phyloP scores from a whole-genome alignment of 106 monocot species.

The Alisma plantagoaquatica region DNA sequence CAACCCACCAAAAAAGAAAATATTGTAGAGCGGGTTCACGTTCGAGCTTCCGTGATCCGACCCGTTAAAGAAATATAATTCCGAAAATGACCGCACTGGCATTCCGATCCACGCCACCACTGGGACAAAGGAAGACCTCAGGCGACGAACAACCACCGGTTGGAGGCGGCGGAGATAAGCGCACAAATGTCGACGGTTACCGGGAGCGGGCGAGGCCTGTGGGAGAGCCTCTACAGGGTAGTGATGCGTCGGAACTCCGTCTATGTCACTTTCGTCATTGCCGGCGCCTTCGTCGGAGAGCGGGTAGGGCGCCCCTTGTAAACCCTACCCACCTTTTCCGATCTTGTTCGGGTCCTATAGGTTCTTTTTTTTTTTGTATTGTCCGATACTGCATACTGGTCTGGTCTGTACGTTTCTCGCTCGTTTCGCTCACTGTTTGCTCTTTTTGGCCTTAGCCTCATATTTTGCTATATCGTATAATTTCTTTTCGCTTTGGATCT shows the following conservation, averaged over 20 bases:
- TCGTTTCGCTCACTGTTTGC: neutral
- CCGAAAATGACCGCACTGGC: no score
- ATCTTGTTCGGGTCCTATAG: neutral
- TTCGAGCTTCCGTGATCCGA: no score
- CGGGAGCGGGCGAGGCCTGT: slow-evolving; percentile 22
- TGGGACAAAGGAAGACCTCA: no score
- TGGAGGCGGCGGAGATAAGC: no score
- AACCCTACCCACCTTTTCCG: neutral
- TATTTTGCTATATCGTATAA: neutral
- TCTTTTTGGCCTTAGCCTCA: neutral
- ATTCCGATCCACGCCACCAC: no score
- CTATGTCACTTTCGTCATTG: slow-evolving; percentile 82
- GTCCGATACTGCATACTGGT: no score
- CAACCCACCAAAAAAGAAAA: no score
- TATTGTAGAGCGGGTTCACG: no score
- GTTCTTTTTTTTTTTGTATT: no score
- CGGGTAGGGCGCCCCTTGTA: slow-evolving; percentile 22
- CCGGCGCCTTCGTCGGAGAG: slow-evolving; percentile 70
- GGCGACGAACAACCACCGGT: no score
- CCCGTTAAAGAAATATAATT: no score
- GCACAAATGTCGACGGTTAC: slow-evolving; percentile 19
- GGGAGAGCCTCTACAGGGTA: slow-evolving; percentile 59
- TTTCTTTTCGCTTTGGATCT: neutral
- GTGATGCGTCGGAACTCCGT: slow-evolving; percentile 82
- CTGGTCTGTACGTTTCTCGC: neutral